phyloP scores from a whole-genome alignment of 306 rosid genomes.

The Cucurbita argyrosperma region DNA sequence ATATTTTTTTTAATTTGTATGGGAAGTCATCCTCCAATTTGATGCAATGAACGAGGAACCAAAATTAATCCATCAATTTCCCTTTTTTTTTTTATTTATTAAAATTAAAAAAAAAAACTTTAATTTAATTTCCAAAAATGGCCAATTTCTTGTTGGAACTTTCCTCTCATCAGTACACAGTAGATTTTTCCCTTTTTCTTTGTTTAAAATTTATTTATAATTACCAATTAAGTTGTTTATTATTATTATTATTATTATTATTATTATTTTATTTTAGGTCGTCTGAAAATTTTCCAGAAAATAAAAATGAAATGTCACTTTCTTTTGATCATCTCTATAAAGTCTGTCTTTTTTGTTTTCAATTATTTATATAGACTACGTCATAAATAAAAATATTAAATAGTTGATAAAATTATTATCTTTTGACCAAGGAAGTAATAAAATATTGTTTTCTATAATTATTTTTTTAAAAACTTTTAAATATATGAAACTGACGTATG shows the following conservation, averaged over 20 bases:
- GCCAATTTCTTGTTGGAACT: constrained; percentile 1
- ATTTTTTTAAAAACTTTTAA: neutral
- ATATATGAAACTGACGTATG: too few relatives aligned
- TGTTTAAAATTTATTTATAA: neutral
- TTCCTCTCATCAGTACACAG: neutral
- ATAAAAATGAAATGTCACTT: neutral
- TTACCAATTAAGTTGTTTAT: neutral
- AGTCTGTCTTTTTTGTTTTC: neutral
- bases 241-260: too few relatives aligned
- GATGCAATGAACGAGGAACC: constrained; percentile 9
- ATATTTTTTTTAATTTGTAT: neutral
- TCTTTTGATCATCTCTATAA: neutral
- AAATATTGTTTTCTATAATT: neutral
- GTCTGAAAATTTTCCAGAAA: neutral
- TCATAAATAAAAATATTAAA: neutral
- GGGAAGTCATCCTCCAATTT: constrained; percentile 10
- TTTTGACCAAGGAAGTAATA: neutral
- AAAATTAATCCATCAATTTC: neutral
- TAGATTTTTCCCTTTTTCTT: neutral
- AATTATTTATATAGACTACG: neutral
- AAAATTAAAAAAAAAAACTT: neutral
- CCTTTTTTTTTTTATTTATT: neutral
- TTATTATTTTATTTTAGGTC: neutral
- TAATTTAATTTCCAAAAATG: neutral
- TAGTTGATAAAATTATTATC: neutral